Conservation (phyloP, 768 basidiomycete genomes). For the Pleurotus cornucopiae region DNA sequence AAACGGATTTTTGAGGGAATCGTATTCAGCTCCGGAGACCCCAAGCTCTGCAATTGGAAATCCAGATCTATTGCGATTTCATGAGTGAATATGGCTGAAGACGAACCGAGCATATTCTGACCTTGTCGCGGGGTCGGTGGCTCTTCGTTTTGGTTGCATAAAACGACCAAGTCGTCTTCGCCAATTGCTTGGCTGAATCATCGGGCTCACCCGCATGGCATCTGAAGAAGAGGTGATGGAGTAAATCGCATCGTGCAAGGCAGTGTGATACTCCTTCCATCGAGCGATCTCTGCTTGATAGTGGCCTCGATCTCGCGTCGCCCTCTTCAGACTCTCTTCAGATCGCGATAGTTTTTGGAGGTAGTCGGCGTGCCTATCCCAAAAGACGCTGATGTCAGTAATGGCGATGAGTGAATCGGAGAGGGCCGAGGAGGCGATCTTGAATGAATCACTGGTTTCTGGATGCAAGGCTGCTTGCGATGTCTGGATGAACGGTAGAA, state of each 20-base stretch:
- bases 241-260: background rate
- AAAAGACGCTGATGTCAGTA: background rate
- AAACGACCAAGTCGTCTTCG: background rate
- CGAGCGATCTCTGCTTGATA: background rate
- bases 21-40: background rate
- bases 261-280: background rate
- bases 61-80: background rate
- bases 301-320: background rate
- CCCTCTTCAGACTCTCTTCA: background rate
- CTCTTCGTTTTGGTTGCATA: background rate
- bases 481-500: background rate
- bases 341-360: background rate
- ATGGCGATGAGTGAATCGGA: background rate
- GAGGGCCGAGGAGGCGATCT: background rate
- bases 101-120: background rate
- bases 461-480: background rate
- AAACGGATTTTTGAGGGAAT: background rate
- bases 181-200: background rate
- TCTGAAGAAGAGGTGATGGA: slow-evolving; percentile 1
- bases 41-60: background rate
- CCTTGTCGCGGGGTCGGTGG: background rate
- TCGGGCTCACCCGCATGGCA: background rate
- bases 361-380: background rate
- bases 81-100: background rate
- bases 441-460: background rate